These are phyloP conservation scores for Brassica nigra DNA, from an alignment of 345 rosid genomes.

Conservation along the genomic window DNA sequence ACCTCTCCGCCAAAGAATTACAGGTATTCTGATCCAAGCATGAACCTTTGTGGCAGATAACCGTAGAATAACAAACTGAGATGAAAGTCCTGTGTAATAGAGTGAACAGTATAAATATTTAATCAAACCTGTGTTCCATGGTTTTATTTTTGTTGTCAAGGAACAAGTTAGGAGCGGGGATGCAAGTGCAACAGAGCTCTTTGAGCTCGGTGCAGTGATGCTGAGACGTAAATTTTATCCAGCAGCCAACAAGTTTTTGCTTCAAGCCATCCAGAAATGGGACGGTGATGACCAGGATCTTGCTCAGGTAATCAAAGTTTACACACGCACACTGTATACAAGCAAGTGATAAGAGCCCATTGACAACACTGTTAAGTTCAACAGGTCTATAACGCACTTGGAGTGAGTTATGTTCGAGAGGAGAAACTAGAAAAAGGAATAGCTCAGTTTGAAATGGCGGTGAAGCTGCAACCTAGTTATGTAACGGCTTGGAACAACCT, in stretches of 20 bases:
- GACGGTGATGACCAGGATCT: slow-evolving; percentile 98
- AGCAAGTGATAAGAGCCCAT: neutral
- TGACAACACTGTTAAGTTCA: slow-evolving; percentile 11
- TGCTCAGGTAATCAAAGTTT: slow-evolving; percentile 63
- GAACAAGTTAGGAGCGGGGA: slow-evolving; percentile 99
- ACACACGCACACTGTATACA: neutral
- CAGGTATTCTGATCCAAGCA: slow-evolving; percentile 54
- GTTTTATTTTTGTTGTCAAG: slow-evolving; percentile 39
- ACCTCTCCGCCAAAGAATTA: slow-evolving; percentile 93
- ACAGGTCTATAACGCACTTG: slow-evolving; percentile 63
- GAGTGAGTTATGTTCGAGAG: slow-evolving; percentile 74
- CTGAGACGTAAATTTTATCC: slow-evolving; percentile 88
- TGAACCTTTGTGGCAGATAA: slow-evolving; percentile 2
- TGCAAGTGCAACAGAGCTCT: slow-evolving; percentile 89
- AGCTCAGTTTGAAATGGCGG: slow-evolving; percentile 77
- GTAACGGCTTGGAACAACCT: slow-evolving; percentile 99
- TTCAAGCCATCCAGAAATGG: slow-evolving; percentile 92
- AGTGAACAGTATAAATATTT: neutral
- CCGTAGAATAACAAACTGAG: neutral
- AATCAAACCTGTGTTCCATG: neutral
- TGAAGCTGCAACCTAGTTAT: slow-evolving; percentile 89
- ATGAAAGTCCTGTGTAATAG: neutral
- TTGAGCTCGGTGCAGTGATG: slow-evolving; percentile 98
- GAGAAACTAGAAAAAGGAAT: slow-evolving; percentile 89
- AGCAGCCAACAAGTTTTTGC: slow-evolving; percentile 80